Evolutionary conservation across 148 eudicot genomes (phyloP).

Genomic region (Chenopodium berlandieri): DNA sequence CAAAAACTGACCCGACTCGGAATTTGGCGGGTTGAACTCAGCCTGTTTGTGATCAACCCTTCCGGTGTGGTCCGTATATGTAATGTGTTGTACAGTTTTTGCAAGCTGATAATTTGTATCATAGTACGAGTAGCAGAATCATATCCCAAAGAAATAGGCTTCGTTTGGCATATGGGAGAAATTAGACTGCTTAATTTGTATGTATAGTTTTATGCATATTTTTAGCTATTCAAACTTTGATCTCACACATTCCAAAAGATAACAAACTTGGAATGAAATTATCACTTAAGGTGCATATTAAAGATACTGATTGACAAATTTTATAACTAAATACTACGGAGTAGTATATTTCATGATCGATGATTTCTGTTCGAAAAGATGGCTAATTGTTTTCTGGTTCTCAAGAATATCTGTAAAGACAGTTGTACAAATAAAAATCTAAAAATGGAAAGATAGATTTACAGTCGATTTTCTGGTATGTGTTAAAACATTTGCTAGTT

Average conservation of each 20-base stretch:
- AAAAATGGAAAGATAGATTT: background rate
- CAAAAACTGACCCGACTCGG: background rate
- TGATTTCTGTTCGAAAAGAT: background rate
- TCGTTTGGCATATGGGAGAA: too few relatives aligned
- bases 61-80: too few relatives aligned
- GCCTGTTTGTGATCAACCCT: too few relatives aligned
- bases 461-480: background rate
- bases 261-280: too few relatives aligned
- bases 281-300: too few relatives aligned
- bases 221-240: background rate
- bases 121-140: background rate
- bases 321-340: too few relatives aligned
- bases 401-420: background rate
- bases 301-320: too few relatives aligned
- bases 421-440: background rate
- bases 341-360: too few relatives aligned
- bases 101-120: background rate
- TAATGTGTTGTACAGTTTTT: too few relatives aligned
- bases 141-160: too few relatives aligned
- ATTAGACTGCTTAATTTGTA: background rate
- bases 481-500: background rate
- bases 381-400: background rate
- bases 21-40: too few relatives aligned
- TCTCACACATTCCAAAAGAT: background rate
- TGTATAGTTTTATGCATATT: too few relatives aligned